These are phyloP conservation scores for Daldinia childiae DNA, from an alignment of 495 filamentous ascomycete genomes.

Conservation along the genomic window DNA sequence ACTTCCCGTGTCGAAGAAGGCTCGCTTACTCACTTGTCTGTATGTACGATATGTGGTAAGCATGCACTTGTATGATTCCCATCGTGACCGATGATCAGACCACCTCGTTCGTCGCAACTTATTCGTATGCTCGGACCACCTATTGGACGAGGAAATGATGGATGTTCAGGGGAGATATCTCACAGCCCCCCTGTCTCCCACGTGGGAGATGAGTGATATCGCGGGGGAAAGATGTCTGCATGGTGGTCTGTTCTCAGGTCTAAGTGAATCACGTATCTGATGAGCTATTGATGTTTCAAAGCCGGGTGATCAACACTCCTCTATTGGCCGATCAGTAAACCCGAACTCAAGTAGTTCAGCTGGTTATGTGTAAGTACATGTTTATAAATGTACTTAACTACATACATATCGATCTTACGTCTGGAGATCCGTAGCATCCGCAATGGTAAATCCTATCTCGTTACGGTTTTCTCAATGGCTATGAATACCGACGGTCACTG, in stretches of 20 bases:
- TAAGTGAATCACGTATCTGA: constrained; percentile 29
- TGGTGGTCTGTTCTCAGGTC: constrained; percentile 39
- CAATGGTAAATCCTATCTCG: constrained; percentile 18
- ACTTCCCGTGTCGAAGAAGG: constrained; percentile 22
- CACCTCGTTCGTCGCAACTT: constrained; percentile 37
- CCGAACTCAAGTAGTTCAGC: constrained; percentile 17
- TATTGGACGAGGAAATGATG: constrained; percentile 26
- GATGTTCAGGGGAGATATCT: constrained; percentile 37
- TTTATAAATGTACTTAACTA: neutral
- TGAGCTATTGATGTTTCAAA: constrained; percentile 39
- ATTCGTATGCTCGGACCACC: constrained; percentile 26
- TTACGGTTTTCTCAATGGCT: neutral
- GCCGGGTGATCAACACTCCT: constrained; percentile 23
- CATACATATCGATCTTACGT: constrained; percentile 5
- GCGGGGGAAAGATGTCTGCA: constrained; percentile 42
- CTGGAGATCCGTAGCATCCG: constrained; percentile 33
- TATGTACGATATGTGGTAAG: neutral
- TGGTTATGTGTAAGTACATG: constrained; percentile 7
- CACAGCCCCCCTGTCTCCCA: constrained; percentile 37
- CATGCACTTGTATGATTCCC: constrained; percentile 12
- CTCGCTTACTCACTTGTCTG: constrained; percentile 12
- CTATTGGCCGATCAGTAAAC: constrained; percentile 29
- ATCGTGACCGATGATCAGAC: constrained; percentile 35
- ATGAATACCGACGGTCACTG: neutral
- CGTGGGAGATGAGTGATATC: constrained; percentile 42